phyloP scores from a whole-genome alignment of 352 stramenopile genomes.

The Elongisporangium senticosum region DNA sequence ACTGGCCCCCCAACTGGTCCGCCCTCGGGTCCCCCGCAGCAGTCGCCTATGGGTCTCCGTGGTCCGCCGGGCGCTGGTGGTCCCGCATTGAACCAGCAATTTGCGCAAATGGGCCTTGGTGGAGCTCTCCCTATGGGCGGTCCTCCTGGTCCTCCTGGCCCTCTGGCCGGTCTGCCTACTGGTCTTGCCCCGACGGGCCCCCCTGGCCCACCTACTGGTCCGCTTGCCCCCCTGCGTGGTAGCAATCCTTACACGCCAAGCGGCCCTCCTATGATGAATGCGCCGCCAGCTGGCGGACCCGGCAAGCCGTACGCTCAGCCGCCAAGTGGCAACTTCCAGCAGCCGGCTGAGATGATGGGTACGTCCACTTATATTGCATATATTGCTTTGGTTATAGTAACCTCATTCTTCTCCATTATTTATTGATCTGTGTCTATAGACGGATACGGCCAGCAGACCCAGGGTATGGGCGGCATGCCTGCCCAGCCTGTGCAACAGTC shows the following conservation, averaged over 20 bases:
- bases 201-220: conserved; percentile 10
- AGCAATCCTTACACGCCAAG: neutral
- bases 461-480: conserved; percentile 3
- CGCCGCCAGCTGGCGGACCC: conserved; percentile 7
- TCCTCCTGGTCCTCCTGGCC: conserved; percentile 11
- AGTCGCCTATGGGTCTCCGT: conserved; percentile 7
- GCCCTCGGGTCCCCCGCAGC: conserved; percentile 6
- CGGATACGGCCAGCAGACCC: conserved; percentile 38
- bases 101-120: conserved; percentile 64
- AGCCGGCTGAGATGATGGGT: conserved; percentile 73
- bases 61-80: conserved; percentile 13
- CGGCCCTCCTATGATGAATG: conserved; percentile 14
- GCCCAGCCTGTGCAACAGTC: conserved; percentile 40
- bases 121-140: conserved; percentile 5
- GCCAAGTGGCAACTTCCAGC: conserved; percentile 80
- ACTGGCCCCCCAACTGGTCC: neutral
- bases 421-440: conserved; percentile 21
- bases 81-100: conserved; percentile 49
- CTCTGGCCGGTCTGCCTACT: conserved; percentile 20
- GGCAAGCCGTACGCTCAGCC: conserved; percentile 25
- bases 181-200: conserved; percentile 5
- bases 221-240: neutral
- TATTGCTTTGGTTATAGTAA: conserved; percentile 3
- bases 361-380: conserved; percentile 13
- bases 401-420: conserved; percentile 4